Base-by-base conservation (phyloP, 345 rosid genomes). In the Hibiscus syriacus region DNA sequence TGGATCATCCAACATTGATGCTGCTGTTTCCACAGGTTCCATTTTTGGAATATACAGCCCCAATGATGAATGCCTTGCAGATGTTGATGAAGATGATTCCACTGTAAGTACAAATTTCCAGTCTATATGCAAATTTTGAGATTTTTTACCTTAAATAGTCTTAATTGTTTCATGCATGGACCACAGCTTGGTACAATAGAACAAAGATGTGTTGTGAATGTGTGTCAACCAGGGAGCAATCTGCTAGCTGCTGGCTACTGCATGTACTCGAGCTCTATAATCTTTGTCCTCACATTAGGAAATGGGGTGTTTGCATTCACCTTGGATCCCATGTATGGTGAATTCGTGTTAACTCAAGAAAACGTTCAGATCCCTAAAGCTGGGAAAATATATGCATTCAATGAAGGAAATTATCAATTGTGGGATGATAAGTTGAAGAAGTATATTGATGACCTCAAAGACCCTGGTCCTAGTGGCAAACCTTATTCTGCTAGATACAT, bases 11-110 rank as follows among this genome's bases (percentile, higher is more conserved):
- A 90, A 93, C 85, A 85, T 90, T 26, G 97, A 90, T 70, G 97
- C 96, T 3, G 97, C 97, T 4, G 98, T 90, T 27, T 89, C 97
- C 68, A 93, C 98, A 5, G 98, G 98, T 64, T 93, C 98, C 10
- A 93, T 93, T 71, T 93, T 93, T 45, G 96, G 97, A 10, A 89
- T 93, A 46, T 89, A 93, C 75, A 90, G 90, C 77, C 98, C 98
- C 19, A 90, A 86, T 34, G 98, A 93, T 52, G 98, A 90, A 72
- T 93, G 98, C 70, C 81, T 90, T 0, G 87, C 86, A 4, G 94
- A 89, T 20, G 73, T 84, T 27, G 83, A 81, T 1, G 97, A 45
- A 14, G 50, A 84, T 13, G 90, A 82, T 9, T 14, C 78, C 46
- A 77, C 77, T 20, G 96, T 92, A 74, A 80, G 79, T 61, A 26